A percentile compares a stretch with the other conserved stretches of the same genome.
phyloP scores from a whole-genome alignment of 345 rosid species.

The Populus davidiana region DNA sequence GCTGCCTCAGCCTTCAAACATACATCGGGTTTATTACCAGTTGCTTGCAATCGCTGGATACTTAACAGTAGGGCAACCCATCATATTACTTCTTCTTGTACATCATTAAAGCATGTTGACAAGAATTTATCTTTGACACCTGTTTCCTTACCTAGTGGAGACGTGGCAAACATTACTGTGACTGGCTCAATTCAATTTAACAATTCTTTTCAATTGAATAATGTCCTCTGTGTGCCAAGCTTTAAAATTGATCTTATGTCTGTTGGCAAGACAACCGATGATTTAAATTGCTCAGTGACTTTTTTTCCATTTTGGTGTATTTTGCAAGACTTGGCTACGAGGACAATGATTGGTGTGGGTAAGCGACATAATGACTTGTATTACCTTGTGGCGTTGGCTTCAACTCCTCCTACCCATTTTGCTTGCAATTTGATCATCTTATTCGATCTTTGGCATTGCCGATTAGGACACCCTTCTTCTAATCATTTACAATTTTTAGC shows the following conservation, averaged over 20 bases:
- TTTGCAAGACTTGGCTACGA: background rate
- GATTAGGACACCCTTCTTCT: background rate
- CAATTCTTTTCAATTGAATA: background rate
- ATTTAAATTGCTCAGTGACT: background rate
- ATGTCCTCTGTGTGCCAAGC: slow-evolving; percentile 1
- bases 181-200: background rate
- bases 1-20: background rate
- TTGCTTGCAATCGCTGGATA: background rate
- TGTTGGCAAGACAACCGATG: background rate
- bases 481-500: background rate
- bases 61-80: slow-evolving; percentile 9
- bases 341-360: background rate
- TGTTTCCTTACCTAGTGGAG: background rate
- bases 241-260: slow-evolving; percentile 12
- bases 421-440: background rate
- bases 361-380: slow-evolving; percentile 8
- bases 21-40: background rate
- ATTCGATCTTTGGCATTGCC: background rate
- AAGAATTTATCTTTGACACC: background rate
- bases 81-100: slow-evolving; percentile 7
- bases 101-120: background rate
- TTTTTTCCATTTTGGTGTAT: slow-evolving; percentile 1
- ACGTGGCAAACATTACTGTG: too few species aligned
- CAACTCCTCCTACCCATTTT: background rate
- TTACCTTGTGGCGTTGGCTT: background rate